phyloP scores from a whole-genome alignment of 345 rosid species.

The Psidium friedrichsthalianum region DNA sequence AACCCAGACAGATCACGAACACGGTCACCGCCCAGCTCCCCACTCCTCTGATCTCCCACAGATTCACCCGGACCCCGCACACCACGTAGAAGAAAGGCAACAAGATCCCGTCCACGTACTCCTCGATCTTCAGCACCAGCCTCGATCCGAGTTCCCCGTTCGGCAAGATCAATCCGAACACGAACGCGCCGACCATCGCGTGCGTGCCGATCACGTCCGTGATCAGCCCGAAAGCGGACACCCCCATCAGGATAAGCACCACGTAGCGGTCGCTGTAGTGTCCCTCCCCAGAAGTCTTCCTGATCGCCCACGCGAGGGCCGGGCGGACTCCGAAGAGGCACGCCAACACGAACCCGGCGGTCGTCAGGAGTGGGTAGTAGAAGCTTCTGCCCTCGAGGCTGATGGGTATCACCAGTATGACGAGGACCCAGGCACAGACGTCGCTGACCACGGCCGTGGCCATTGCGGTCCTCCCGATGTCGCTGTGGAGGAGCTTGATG shows the following conservation, averaged over 20 bases:
- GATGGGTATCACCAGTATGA: neutral
- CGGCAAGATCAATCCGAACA: constrained; percentile 41
- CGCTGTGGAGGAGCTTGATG: constrained; percentile 15
- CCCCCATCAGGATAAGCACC: constrained; percentile 5
- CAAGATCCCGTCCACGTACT: constrained; percentile 20
- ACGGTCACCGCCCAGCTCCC: neutral
- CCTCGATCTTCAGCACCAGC: constrained; percentile 26
- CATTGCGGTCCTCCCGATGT: constrained; percentile 12
- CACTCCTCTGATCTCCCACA: neutral
- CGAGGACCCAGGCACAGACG: constrained; percentile 9
- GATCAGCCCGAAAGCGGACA: constrained; percentile 14
- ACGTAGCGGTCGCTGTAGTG: neutral
- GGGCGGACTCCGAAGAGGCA: constrained; percentile 13
- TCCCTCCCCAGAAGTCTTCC: neutral
- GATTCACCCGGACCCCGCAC: constrained; percentile 10
- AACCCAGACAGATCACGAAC: constrained; percentile 3
- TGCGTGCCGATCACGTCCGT: constrained; percentile 27
- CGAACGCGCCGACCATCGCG: constrained; percentile 33
- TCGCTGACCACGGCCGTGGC: constrained; percentile 5
- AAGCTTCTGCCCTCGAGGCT: neutral
- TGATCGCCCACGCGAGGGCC: constrained; percentile 1
- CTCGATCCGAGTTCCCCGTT: constrained; percentile 12
- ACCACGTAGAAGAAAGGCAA: constrained; percentile 23
- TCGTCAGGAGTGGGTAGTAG: neutral
- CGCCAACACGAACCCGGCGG: neutral